Evolutionary conservation across 495 filamentous ascomycete species (phyloP), one percentile per base, ranked within the genome.

Genomic region (Thozetella sp.): DNA sequence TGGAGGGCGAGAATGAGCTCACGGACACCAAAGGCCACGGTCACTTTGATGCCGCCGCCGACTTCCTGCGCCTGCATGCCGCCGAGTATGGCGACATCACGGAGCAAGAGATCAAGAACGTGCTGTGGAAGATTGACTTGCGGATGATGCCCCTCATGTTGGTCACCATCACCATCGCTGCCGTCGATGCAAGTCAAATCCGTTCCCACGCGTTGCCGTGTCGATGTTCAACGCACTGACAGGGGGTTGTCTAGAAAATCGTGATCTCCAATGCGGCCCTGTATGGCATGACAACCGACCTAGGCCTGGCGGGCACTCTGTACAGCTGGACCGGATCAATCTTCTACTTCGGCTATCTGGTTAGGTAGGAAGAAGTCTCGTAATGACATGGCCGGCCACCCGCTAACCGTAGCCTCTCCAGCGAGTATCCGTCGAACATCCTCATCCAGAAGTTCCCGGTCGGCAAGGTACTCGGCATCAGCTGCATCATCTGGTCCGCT

Each of bases 301-400:
- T 85, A 43, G 57, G 78, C 26, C 81, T 86, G 43, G 69, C 58
- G 15, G 77, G 77, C 10, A 65, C 77, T 30, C 73, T 77, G 19
- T 84, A 82, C 58, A 83, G 82, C 58, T 76, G 77, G 72, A 67
- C 76, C 17, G 80, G 82, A 24, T 76, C 72, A 27, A 72, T 73
- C 12, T 79, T 80, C 57, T 89, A 89, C 63, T 82, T 90, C 59
- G 79, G 84, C 17, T 90, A 90, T 61, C 68, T 79, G 17, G 30
- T 37, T 37, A 69, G 78, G 30, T 37, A 37, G 15, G 30, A 37
- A 37, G 30, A n/a, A n/a, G n/a, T n/a, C n/a, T n/a, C n/a, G 30
- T 15, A 37, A 37, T 15, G 15, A 37, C 30, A 15, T 15, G 15
- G 6, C 30, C 30, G 15, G 30, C n/a, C n/a, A n/a, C n/a, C n/a